phyloP scores from a whole-genome alignment of 257 asterid species.

The Solanum rostratum region DNA sequence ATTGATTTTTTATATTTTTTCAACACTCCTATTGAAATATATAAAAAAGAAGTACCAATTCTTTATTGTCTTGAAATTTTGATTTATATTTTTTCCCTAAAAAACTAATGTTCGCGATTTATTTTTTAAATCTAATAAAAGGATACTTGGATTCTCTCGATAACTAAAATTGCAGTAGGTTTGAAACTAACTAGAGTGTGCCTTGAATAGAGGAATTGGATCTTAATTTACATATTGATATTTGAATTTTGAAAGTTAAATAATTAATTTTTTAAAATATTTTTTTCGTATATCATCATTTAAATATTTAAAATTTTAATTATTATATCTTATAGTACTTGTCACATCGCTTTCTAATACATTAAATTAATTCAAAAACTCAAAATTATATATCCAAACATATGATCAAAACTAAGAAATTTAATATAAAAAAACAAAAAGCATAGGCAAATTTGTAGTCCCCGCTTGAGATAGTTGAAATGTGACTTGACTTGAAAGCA shows the following conservation, averaged over 20 bases:
- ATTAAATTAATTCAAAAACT: neutral
- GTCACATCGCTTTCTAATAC: neutral
- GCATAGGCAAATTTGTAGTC: neutral
- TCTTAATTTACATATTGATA: neutral
- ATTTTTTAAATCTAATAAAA: neutral
- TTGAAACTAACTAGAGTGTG: neutral
- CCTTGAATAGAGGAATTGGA: neutral
- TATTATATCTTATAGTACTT: neutral
- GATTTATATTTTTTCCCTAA: neutral
- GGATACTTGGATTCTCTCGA: neutral
- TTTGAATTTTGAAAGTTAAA: neutral
- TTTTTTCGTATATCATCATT: neutral
- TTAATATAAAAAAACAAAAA: neutral
- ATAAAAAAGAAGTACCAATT: neutral
- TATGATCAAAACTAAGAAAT: neutral
- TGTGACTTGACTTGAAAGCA: conserved; percentile 9
- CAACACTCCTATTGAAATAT: too few species aligned
- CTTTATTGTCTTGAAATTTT: neutral
- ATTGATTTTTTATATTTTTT: too few species aligned
- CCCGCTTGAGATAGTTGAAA: neutral
- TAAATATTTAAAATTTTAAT: neutral
- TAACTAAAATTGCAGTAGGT: neutral
- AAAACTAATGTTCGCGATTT: too few species aligned
- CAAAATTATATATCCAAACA: neutral
- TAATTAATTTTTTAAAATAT: neutral